phyloP scores from a whole-genome alignment of 768 basidiomycete species.

The Tylopilus intermedius region DNA sequence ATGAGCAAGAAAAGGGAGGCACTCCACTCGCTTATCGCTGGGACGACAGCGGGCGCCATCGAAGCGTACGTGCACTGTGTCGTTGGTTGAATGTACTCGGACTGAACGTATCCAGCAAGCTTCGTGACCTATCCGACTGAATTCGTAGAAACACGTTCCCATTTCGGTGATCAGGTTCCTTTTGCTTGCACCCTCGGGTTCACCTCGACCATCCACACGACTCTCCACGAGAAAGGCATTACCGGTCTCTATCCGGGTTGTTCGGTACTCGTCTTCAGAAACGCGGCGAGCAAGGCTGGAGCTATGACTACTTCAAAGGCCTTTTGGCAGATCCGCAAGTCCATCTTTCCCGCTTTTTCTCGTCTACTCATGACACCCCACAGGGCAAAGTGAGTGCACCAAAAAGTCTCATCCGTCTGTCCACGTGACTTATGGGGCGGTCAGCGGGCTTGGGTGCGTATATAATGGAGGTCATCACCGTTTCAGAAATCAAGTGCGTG shows the following conservation, averaged over 20 bases:
- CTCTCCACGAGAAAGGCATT: conserved; percentile 70
- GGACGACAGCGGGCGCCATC: too few relatives aligned
- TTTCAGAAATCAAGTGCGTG: conserved; percentile 94
- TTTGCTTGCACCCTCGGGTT: not conserved
- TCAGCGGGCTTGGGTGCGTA: conserved; percentile 82
- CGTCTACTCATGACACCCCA: not conserved
- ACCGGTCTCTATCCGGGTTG: conserved; percentile 91
- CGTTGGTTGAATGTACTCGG: too few relatives aligned
- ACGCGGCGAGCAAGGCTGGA: conserved; percentile 81
- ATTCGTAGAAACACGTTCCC: conserved; percentile 89
- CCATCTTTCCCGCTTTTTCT: conserved; percentile 14
- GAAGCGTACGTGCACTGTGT: too few relatives aligned
- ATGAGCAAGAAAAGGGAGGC: too few relatives aligned
- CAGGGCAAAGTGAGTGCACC: conserved; percentile 91
- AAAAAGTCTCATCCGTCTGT: conserved; percentile 48
- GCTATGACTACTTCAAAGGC: conserved; percentile 89
- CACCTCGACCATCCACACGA: conserved; percentile 61
- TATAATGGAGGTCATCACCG: conserved; percentile 86
- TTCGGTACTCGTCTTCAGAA: conserved; percentile 84
- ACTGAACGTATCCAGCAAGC: conserved; percentile 38
- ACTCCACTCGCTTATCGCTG: too few relatives aligned
- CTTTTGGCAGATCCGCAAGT: conserved; percentile 81
- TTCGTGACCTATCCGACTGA: conserved; percentile 88
- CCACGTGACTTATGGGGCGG: conserved; percentile 10
- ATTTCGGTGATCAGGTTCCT: conserved; percentile 76